Percentiles rank a stretch among this genome's conserved stretches.
Evolutionary conservation across 2,329 filamentous ascomycete genomes (phyloP).

Genomic region (Ascochyta clinopodiicola): DNA sequence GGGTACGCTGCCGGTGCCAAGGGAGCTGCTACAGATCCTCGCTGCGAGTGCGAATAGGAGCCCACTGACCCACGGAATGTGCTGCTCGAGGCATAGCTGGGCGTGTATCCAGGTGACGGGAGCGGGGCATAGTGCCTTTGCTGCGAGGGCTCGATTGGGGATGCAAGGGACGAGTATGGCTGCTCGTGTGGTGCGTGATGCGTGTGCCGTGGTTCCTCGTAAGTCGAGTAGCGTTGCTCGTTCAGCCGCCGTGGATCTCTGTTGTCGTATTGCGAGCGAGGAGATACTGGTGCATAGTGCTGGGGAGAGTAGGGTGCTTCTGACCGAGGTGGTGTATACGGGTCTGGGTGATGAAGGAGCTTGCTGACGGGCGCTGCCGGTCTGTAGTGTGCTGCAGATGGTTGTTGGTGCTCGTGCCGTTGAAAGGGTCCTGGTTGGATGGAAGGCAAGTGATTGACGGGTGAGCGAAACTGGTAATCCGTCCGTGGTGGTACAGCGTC

Average conservation of each 20-base stretch:
- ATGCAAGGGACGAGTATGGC: conserved; percentile 45
- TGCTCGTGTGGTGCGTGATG: conserved; percentile 43
- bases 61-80: conserved; percentile 48
- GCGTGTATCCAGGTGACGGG: conserved; percentile 49
- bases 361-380: conserved; percentile 47
- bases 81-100: conserved; percentile 48
- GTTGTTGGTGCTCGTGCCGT: conserved; percentile 38
- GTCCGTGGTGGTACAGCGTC: conserved; percentile 46
- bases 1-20: conserved; percentile 42
- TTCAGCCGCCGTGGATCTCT: conserved; percentile 35
- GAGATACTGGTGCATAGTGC: conserved; percentile 48
- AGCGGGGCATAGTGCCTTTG: conserved; percentile 44
- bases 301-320: conserved; percentile 50
- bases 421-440: conserved; percentile 45
- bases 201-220: conserved; percentile 40
- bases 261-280: conserved; percentile 44
- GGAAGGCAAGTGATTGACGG: conserved; percentile 46
- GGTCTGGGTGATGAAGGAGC: conserved; percentile 42
- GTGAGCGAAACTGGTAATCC: conserved; percentile 49
- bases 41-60: conserved; percentile 47
- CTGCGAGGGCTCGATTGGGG: conserved; percentile 44
- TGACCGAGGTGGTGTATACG: conserved; percentile 50
- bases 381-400: conserved; percentile 28
- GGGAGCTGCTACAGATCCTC: conserved; percentile 42
- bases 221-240: conserved; percentile 41